A percentile compares a stretch with the other conserved stretches of the same genome.
phyloP scores from a whole-genome alignment of 768 basidiomycete genomes.

The Saitozyma sp. region DNA sequence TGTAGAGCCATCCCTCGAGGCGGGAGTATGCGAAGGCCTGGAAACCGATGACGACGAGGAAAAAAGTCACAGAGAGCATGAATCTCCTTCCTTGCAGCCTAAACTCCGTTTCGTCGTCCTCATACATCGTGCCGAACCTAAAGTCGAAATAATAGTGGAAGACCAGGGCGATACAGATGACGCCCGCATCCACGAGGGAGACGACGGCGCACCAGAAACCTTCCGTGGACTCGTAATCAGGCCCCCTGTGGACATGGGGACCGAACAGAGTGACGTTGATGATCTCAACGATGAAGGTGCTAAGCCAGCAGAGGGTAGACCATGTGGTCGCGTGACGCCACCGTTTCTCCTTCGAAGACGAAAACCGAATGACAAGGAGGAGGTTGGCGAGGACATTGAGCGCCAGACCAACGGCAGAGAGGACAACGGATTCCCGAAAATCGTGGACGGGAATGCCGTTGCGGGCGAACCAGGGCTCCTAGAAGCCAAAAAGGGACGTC shows the following conservation, averaged over 20 bases:
- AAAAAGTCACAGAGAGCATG: conserved; percentile 40
- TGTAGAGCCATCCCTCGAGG: conserved; percentile 50
- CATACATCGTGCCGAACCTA: conserved; percentile 1
- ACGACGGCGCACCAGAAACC: conserved; percentile 46
- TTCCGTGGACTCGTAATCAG: conserved; percentile 31
- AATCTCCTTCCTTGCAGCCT: conserved; percentile 34
- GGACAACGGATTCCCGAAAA: conserved; percentile 33
- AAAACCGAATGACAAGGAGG: conserved; percentile 51
- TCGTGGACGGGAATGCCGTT: conserved; percentile 42
- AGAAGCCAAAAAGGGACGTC: neutral
- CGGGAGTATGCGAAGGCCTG: conserved; percentile 48
- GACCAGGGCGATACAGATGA: conserved; percentile 33
- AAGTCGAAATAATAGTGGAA: conserved; percentile 39
- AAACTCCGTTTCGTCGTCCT: conserved; percentile 12
- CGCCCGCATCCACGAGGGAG: conserved; percentile 29
- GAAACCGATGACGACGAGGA: conserved; percentile 41
- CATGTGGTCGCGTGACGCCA: conserved; percentile 30
- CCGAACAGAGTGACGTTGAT: conserved; percentile 44
- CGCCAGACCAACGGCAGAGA: conserved; percentile 44
- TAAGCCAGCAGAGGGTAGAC: conserved; percentile 48
- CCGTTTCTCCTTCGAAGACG: conserved; percentile 26
- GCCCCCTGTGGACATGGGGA: conserved; percentile 28
- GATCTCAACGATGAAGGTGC: conserved; percentile 47
- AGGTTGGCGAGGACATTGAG: conserved; percentile 52
- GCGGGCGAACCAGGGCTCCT: conserved; percentile 48